Conservation (phyloP, 1,284 basidiomycete species). For the Trichosporon sp. region DNA sequence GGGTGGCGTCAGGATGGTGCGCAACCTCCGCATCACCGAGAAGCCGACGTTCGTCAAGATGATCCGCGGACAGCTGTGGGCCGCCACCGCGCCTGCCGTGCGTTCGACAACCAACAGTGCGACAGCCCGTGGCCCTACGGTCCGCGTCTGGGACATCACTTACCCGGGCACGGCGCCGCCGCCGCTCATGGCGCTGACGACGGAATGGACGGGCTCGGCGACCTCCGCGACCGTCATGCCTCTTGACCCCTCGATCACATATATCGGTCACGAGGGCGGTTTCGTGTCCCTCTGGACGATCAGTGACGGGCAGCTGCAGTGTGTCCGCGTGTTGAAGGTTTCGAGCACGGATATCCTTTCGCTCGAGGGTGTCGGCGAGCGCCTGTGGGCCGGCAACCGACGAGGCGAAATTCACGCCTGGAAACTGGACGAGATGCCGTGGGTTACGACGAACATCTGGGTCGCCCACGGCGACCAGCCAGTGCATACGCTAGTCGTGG, state of each 20-base stretch:
- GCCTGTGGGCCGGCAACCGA: conserved; percentile 81
- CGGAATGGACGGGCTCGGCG: conserved; percentile 67
- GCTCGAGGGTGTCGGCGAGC: conserved; percentile 75
- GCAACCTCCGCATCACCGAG: conserved; percentile 73
- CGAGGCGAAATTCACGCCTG: conserved; percentile 83
- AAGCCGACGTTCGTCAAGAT: conserved; percentile 77
- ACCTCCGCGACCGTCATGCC: conserved; percentile 78
- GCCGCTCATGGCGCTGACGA: conserved; percentile 60
- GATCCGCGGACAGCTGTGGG: conserved; percentile 77
- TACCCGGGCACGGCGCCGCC: conserved; percentile 55
- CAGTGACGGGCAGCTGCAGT: conserved; percentile 38
- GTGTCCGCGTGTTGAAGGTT: conserved; percentile 64
- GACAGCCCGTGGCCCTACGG: conserved; percentile 66
- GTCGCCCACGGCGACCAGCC: conserved; percentile 77
- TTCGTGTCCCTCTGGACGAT: conserved; percentile 74
- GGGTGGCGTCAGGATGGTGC: conserved; percentile 58
- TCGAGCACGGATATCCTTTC: conserved; percentile 75
- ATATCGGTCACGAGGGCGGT: conserved; percentile 92
- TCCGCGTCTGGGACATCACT: conserved; percentile 73
- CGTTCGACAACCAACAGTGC: conserved; percentile 53
- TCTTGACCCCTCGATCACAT: conserved; percentile 68
- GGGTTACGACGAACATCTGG: conserved; percentile 89
- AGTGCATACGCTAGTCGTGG: conserved; percentile 70
- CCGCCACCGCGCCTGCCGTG: conserved; percentile 58
- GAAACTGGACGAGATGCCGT: conserved; percentile 69